A percentile compares a stretch with the other conserved stretches of the same genome.
These are phyloP conservation scores for Colletotrichum chlorophyti DNA, from an alignment of 2,329 filamentous ascomycete genomes.

Conservation along the genomic window DNA sequence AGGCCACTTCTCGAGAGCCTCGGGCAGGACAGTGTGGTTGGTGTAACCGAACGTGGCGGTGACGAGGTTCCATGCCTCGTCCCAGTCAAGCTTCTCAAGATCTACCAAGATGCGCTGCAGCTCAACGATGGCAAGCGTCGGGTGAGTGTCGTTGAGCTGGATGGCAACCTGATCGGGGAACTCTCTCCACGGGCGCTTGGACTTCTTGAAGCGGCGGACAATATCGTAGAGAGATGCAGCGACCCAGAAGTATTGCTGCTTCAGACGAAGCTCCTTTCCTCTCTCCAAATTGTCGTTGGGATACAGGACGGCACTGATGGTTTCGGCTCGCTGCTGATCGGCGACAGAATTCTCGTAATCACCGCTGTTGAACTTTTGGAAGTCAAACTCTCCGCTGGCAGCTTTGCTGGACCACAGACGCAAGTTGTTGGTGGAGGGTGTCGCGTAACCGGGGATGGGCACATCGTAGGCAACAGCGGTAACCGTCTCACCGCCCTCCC, in stretches of 20 bases:
- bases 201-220: conserved; percentile 97
- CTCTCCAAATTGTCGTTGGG: conserved; percentile 97
- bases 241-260: conserved; percentile 99
- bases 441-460: conserved; percentile 87
- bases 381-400: conserved; percentile 96
- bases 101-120: conserved; percentile 92
- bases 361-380: conserved; percentile 98
- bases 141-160: conserved; percentile 97
- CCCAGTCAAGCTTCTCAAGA: conserved; percentile 90
- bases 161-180: conserved; percentile 97
- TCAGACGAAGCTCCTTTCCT: conserved; percentile 95
- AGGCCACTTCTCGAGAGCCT: conserved; percentile 98
- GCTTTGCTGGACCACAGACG: conserved; percentile 98
- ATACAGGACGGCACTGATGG: conserved; percentile 95
- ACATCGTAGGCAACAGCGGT: conserved; percentile 94
- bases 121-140: conserved; percentile 94
- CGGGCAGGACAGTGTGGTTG: conserved; percentile 96
- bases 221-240: conserved; percentile 96
- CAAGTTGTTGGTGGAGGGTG: conserved; percentile 92
- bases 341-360: conserved; percentile 98
- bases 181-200: conserved; percentile 86
- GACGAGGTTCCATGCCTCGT: conserved; percentile 87
- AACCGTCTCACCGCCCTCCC: conserved; percentile 94
- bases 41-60: conserved; percentile 90
- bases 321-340: conserved; percentile 99